Evolutionary conservation across 495 filamentous ascomycete genomes (phyloP).

Genomic region (Penicillium lividum): DNA sequence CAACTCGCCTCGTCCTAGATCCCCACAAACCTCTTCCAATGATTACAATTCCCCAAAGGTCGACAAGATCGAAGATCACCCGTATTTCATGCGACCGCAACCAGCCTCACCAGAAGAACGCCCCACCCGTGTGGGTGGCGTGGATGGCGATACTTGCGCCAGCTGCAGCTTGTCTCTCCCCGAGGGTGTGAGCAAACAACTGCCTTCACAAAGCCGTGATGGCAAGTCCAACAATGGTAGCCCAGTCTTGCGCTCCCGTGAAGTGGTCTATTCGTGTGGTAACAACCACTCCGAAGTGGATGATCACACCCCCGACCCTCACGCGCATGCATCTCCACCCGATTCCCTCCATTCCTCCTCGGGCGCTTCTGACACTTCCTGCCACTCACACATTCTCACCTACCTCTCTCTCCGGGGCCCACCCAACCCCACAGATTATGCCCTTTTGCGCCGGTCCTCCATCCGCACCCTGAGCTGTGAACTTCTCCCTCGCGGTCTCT

Average conservation of each 20-base stretch:
- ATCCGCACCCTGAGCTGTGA: constrained; percentile 86
- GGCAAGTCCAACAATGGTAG: constrained; percentile 55
- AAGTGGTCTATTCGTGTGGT: constrained; percentile 49
- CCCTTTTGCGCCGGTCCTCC: constrained; percentile 79
- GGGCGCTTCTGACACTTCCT: constrained; percentile 47
- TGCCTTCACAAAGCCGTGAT: constrained; percentile 52
- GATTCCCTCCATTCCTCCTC: constrained; percentile 50
- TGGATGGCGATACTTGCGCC: constrained; percentile 54
- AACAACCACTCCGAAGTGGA: constrained; percentile 43
- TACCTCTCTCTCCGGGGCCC: constrained; percentile 86
- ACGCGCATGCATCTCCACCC: constrained; percentile 41
- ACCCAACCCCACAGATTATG: constrained; percentile 71
- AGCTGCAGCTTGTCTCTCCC: constrained; percentile 61
- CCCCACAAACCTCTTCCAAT: constrained; percentile 12
- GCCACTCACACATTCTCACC: constrained; percentile 79
- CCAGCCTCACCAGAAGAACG: constrained; percentile 38
- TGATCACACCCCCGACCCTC: constrained; percentile 38
- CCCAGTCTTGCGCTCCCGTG: constrained; percentile 58
- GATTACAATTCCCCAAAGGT: constrained; percentile 36
- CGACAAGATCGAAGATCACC: constrained; percentile 50
- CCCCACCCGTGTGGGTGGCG: constrained; percentile 33
- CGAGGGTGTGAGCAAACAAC: constrained; percentile 52
- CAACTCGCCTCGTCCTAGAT: constrained; percentile 28
- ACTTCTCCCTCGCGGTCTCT: constrained; percentile 72
- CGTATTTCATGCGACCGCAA: constrained; percentile 41